Evolutionary conservation across 768 basidiomycete genomes (phyloP).

Genomic region (Rhizopogon salebrosus): DNA sequence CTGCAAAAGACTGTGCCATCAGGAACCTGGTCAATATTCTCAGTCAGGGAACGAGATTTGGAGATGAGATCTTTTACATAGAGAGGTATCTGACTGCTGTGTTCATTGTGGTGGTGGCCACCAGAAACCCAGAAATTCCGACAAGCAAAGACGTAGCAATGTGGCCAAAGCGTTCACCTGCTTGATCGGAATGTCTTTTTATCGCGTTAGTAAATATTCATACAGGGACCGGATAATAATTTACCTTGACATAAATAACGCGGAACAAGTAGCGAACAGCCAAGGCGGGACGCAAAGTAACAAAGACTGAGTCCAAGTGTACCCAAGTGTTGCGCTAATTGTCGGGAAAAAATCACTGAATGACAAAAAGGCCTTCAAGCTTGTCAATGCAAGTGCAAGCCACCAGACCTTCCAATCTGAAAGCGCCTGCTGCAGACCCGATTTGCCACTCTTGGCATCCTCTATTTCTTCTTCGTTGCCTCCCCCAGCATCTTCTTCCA

Average conservation of each 20-base stretch:
- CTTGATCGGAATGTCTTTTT: too few relatives aligned
- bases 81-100: constrained; percentile 58
- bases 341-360: constrained; percentile 85
- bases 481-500: constrained; percentile 60
- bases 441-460: constrained; percentile 20
- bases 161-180: too few relatives aligned
- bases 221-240: not conserved
- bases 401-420: too few relatives aligned
- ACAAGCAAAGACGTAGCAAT: too few relatives aligned
- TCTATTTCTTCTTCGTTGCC: constrained; percentile 45
- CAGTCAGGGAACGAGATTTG: not conserved
- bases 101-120: constrained; percentile 62
- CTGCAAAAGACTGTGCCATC: constrained; percentile 71
- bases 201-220: not conserved
- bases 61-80: constrained; percentile 40
- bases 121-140: constrained; percentile 65
- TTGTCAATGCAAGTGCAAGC: constrained; percentile 61
- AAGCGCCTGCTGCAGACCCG: constrained; percentile 56
- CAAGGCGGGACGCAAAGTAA: constrained; percentile 71
- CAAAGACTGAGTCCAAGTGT: constrained; percentile 55
- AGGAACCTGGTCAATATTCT: constrained; percentile 47
- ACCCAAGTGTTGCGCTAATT: constrained; percentile 67
- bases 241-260: constrained; percentile 49
- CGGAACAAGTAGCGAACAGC: constrained; percentile 53
- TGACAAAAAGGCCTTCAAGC: constrained; percentile 52